Base-by-base conservation (phyloP, 2,329 filamentous ascomycete genomes). In the Ceratocystis huliohia region DNA sequence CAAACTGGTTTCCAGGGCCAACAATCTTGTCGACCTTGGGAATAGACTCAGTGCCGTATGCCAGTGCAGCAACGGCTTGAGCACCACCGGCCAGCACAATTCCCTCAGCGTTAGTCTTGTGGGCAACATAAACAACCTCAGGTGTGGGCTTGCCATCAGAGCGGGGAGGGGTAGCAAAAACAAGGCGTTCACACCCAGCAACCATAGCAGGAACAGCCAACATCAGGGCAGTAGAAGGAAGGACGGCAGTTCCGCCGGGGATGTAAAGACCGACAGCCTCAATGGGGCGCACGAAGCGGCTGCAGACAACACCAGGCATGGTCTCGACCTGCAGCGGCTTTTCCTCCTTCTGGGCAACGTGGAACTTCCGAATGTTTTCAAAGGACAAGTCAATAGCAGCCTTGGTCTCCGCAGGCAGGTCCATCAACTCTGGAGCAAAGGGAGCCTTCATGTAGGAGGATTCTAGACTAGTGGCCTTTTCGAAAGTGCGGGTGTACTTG, bases 21-120 rank as follows among this genome's bases (percentile, higher is more conserved):
- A 97, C 84, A 71, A 99, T 96, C 84, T 99, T 99, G 81, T 99
- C 94, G 6, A 99, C 94, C 79, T 99, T 99, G 75, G 81, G 89
- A 63, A 99, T 85, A 71, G 87, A 93, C 76, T 96, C 88, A 0
- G 94, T 99, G 61, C 94, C 94, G 77, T 99, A 99, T 1, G 94
- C 94, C 87, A 99, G 88, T 61, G 94, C 94, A 22, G 93, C 94
- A 46, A 99, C 87, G 56, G 94, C 94, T 78, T 99, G 94, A 0
- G 93, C 94, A 69, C 94, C 94, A 69, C 94, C 94, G 10, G 94
- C 94, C 30, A 99, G 83, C 4, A 99, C 93, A 71, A 99, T 97
- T 73, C 89, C 91, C 77, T 96, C 90, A 1, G 94, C 94, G 63
- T 93, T 93, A 65, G 97, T 87, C 78, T 96, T 97, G 83, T 97